Base-by-base conservation (phyloP, 805 yeast species). In the Myxozyma neotropica region DNA sequence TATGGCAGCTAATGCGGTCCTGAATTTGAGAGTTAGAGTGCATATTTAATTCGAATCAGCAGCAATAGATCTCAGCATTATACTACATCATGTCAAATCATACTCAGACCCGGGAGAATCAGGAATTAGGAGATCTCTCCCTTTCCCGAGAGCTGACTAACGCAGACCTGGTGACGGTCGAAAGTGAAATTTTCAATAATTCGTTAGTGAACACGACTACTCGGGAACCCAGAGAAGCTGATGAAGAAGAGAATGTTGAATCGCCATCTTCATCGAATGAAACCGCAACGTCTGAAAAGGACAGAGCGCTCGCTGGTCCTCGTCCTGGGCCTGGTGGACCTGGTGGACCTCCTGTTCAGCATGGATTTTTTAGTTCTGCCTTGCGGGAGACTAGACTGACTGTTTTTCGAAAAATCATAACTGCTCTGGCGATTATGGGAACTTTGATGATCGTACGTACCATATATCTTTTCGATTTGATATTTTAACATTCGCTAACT, bases 281-380 rank as follows among this genome's bases (percentile, higher is more conserved):
- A 8, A 43, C 33, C 17, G 31, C 15, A 10, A 15, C 8, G 15
- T 21, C 31, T n/a, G 47, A 47, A 36, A 47, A 47, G 40, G 24
- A 31, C n/a, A n/a, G n/a, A 33, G 40, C 4, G 15, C 29, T 15
- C 6, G 19, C 13, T 17, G 40, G 40, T 33, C 12, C 49, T 2
- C 23, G 40, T 19, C 4, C 15, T 19, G 31, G 27, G 27, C 48
- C 23, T 7, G n/a, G n/a, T n/a, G n/a, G n/a, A n/a, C 33, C 44
- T 10, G 53, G 38, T 12, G 53, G 58, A n/a, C 40, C 53, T n/a
- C 45, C 53, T n/a, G 40, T 23, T 2, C 17, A 59, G 53, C 59
- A 55, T 39, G 58, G 59, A 10, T 51, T 59, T 23, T 59, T 59
- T 42, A 55, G 59, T 26, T 29, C 50, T 6, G 19, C 27, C n/a